Evolutionary conservation across 2,329 filamentous ascomycete genomes (phyloP).

Genomic region (Fusarium sp.): DNA sequence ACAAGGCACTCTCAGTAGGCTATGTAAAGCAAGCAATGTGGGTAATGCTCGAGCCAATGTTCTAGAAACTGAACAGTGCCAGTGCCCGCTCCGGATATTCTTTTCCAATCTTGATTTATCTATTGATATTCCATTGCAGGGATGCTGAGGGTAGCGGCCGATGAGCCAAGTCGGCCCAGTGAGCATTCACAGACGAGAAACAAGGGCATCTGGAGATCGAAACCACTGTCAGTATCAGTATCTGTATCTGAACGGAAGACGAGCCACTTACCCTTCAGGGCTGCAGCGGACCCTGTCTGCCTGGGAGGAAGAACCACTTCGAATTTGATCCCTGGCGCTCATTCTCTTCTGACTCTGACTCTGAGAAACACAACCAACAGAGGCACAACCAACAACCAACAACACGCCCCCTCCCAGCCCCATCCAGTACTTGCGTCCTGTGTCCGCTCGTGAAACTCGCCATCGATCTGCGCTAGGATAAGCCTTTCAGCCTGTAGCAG

Average conservation of each 20-base stretch:
- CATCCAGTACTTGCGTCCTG: neutral
- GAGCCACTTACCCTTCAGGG: slow-evolving; percentile 9
- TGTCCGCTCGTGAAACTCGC: slow-evolving; percentile 27
- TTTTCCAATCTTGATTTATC: slow-evolving; percentile 1
- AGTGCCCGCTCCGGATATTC: neutral
- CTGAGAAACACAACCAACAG: slow-evolving; percentile 6
- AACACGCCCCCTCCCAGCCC: slow-evolving; percentile 5
- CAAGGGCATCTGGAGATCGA: neutral
- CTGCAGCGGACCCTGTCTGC: neutral
- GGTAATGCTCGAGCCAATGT: neutral
- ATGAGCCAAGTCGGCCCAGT: neutral
- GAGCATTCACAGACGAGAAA: neutral
- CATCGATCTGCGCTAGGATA: slow-evolving; percentile 32
- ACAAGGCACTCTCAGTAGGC: slow-evolving; percentile 24
- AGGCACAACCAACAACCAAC: neutral
- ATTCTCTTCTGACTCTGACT: neutral
- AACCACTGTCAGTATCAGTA: neutral
- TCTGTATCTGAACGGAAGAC: neutral
- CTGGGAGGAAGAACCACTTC: neutral
- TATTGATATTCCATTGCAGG: neutral
- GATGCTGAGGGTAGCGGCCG: neutral
- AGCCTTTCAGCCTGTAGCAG: slow-evolving; percentile 18
- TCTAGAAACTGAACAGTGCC: neutral
- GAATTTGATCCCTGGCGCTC: slow-evolving; percentile 1
- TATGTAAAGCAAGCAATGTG: neutral